Base-by-base conservation (phyloP, 2,329 filamentous ascomycete genomes). In the Nigrograna mackinnonii region DNA sequence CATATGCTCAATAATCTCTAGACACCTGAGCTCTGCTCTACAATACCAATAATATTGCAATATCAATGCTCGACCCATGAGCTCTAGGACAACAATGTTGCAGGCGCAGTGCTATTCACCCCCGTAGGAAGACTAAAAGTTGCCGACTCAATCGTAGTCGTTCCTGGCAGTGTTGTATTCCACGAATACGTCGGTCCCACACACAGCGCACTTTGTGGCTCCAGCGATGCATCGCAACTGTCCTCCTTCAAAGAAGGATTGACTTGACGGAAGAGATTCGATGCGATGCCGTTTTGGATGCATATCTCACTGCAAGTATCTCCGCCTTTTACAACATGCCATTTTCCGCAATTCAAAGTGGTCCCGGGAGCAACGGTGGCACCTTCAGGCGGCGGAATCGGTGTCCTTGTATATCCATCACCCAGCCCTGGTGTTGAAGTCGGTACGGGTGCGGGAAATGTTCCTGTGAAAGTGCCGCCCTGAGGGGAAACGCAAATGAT, bases 401-500 rank as follows among this genome's bases (percentile, higher is more conserved):
- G 11, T 12, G 14, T 12, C 11, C 14, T 28, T 11, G 24, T 12
- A 14, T 28, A 28, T 11, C 24, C 24, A 14, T 28, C 24, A 28
- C 11, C 11, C 24, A 28, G 14, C 11, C 11, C 14, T 11, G 24
- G 24, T 11, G 11, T 45, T 19, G 43, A 39, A 12, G 30, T 45
- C n/a, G 43, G 37, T 3, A 30, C 34, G 12, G 38, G 22, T 17
- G 37, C 28, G 7, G 39, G 39, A n/a, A 18, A 14, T 4, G 38
- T 40, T 19, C 39, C 39, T 4, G 7, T 21, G n/a, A 41, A 45
- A 16, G 13, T 21, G 22, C 43, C 43, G 19, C 43, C 43, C 39
- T 45, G 43, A 16, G 43, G 43, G 26, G 37, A 41, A 12, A 41
- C 43, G 20, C 43, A 45, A 13, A 45, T 45, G 14, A 18, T 5